A percentile compares a stretch with the other conserved stretches of the same genome.
phyloP scores from a whole-genome alignment of 345 rosid genomes.

The Eucalyptus sideroxylon region DNA sequence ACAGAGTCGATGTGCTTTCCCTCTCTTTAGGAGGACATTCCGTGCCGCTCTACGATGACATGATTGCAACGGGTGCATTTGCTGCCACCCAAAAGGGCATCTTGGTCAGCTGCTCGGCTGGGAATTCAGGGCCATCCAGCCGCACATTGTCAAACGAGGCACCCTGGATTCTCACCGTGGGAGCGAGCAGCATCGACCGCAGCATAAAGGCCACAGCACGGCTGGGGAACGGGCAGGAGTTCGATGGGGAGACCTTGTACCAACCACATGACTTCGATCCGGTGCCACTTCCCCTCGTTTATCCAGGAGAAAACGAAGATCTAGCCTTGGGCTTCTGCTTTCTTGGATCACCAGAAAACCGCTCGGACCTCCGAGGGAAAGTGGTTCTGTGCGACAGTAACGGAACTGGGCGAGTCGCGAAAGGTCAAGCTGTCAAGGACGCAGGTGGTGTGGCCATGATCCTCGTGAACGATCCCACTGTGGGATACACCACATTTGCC shows the following conservation, averaged over 20 bases:
- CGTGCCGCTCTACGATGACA: constrained; percentile 12
- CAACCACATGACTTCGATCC: constrained; percentile 13
- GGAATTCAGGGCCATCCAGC: constrained; percentile 26
- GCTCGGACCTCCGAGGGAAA: no score
- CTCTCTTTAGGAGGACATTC: constrained; percentile 30
- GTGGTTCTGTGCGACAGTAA: no score
- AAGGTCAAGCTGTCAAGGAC: not conserved
- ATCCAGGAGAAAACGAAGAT: constrained; percentile 15
- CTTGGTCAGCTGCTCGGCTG: constrained; percentile 46
- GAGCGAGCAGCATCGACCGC: constrained; percentile 53
- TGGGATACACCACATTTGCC: constrained; percentile 15
- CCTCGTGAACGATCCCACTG: constrained; percentile 5
- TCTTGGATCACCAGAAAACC: no score
- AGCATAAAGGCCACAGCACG: constrained; percentile 32
- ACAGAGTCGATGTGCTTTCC: constrained; percentile 45
- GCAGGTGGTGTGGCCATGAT: constrained; percentile 18
- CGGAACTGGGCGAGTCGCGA: no score
- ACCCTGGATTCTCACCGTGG: constrained; percentile 54
- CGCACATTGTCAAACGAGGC: constrained; percentile 31
- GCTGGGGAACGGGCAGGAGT: constrained; percentile 19
- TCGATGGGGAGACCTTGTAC: constrained; percentile 24
- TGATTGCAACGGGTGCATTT: constrained; percentile 29
- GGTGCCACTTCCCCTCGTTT: constrained; percentile 21
- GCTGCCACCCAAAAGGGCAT: constrained; percentile 32
- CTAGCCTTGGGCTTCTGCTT: not conserved